Evolutionary conservation across 1,284 basidiomycete species (phyloP).

Genomic region (Ustilago esculenta): DNA sequence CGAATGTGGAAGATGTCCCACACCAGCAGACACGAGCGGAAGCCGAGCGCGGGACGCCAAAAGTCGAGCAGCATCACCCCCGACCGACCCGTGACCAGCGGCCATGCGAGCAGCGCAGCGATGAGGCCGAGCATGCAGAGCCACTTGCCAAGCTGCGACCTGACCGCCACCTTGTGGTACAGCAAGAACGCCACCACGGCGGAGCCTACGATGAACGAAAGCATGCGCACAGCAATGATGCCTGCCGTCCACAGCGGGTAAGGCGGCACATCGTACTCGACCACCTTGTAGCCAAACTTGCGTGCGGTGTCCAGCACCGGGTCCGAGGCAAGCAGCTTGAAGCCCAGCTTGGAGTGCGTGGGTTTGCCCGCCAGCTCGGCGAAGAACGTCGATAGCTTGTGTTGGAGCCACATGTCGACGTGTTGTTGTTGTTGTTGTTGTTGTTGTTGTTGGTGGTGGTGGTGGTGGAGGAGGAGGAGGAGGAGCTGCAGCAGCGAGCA

Average conservation of each 20-base stretch:
- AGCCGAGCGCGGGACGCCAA: slow-evolving; percentile 63
- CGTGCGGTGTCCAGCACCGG: slow-evolving; percentile 31
- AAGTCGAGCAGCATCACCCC: slow-evolving; percentile 63
- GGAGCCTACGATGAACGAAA: slow-evolving; percentile 52
- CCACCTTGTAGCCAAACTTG: slow-evolving; percentile 37
- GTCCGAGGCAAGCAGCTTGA: slow-evolving; percentile 45
- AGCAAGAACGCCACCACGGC: slow-evolving; percentile 51
- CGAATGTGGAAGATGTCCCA: slow-evolving; percentile 66
- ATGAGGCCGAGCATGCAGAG: slow-evolving; percentile 49
- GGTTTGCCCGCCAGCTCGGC: slow-evolving; percentile 24
- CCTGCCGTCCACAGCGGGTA: slow-evolving; percentile 47
- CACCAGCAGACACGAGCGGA: slow-evolving; percentile 59
- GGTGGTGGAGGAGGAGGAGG: no score
- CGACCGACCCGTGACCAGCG: slow-evolving; percentile 49
- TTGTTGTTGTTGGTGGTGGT: no score
- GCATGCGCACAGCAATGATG: slow-evolving; percentile 40
- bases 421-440: no score
- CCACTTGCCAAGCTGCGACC: slow-evolving; percentile 42
- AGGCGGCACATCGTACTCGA: slow-evolving; percentile 57
- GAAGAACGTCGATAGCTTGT: slow-evolving; percentile 28
- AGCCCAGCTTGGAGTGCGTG: slow-evolving; percentile 47
- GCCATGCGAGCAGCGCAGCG: slow-evolving; percentile 53
- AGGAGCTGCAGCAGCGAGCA: no score
- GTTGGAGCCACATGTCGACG: slow-evolving; percentile 26
- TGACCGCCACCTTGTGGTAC: slow-evolving; percentile 52